These are phyloP conservation scores for Loxodes magnus DNA, from an alignment of 73 alveolate species.

Conservation along the genomic window DNA sequence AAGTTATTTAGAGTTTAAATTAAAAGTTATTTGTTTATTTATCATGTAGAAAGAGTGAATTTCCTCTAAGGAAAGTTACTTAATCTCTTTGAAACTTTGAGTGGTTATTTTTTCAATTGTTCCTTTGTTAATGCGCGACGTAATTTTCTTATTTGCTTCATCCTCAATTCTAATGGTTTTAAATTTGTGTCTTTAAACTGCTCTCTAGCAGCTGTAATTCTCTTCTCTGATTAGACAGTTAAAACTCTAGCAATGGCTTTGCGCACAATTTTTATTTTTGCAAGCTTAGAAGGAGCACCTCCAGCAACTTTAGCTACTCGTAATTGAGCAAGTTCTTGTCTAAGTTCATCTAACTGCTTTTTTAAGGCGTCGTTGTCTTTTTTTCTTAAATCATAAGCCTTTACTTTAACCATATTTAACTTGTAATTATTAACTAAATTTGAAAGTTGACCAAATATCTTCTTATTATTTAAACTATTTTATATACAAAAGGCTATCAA, in stretches of 20 bases:
- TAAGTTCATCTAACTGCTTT: conserved; percentile 21
- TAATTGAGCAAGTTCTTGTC: conserved; percentile 52
- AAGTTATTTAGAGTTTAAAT: too few relatives aligned
- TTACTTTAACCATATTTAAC: conserved; percentile 33
- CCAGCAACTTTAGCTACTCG: conserved; percentile 73
- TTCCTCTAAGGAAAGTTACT: conserved; percentile 75
- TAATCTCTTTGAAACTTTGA: conserved; percentile 56
- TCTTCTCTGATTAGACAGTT: conserved; percentile 77
- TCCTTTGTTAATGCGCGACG: conserved; percentile 66
- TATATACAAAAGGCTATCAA: too few relatives aligned
- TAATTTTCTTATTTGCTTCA: conserved; percentile 67
- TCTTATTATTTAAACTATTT: too few relatives aligned
- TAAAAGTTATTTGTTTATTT: too few relatives aligned
- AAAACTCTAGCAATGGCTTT: conserved; percentile 73
- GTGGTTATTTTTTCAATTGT: conserved; percentile 44
- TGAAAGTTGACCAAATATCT: too few relatives aligned
- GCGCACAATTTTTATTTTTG: conserved; percentile 64
- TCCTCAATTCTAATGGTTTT: conserved; percentile 69
- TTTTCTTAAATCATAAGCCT: conserved; percentile 58
- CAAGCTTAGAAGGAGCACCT: conserved; percentile 60
- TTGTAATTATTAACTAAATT: too few relatives aligned
- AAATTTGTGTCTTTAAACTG: conserved; percentile 42
- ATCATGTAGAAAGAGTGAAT: conserved; percentile 61
- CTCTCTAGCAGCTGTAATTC: conserved; percentile 50
- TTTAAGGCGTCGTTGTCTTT: conserved; percentile 42